phyloP scores from a whole-genome alignment of 176 grass and related monocot genomes.

The Chloris gayana region DNA sequence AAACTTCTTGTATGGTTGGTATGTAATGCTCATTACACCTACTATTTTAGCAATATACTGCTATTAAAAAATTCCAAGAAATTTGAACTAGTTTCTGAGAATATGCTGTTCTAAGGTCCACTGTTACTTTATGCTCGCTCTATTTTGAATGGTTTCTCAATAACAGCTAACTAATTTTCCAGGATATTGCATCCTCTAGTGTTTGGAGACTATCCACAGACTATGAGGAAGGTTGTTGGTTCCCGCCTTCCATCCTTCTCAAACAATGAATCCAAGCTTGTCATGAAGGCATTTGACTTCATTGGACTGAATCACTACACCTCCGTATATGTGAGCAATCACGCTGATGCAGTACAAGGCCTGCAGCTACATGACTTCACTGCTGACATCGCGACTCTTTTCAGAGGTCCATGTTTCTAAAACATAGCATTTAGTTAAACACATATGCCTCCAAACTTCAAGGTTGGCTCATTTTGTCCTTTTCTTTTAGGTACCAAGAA shows the following conservation, averaged over 20 bases:
- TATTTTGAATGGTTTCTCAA: not conserved
- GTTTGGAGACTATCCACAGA: constrained; percentile 50
- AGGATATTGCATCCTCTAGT: constrained; percentile 50
- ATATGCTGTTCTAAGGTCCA: not conserved
- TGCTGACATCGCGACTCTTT: not conserved
- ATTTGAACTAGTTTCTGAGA: not conserved
- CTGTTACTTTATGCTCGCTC: too few species aligned
- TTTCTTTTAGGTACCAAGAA: not conserved
- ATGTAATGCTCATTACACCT: constrained; percentile 1
- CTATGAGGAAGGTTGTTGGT: constrained; percentile 46
- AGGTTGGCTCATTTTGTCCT: not conserved
- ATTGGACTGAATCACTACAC: constrained; percentile 57
- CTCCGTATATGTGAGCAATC: constrained; percentile 31
- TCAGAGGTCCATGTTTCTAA: not conserved
- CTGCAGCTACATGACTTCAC: constrained; percentile 16
- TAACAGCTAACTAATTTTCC: not conserved
- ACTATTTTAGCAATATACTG: not conserved
- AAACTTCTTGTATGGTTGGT: constrained; percentile 51
- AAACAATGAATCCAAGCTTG: constrained; percentile 32
- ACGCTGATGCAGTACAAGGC: not conserved
- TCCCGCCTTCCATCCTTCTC: constrained; percentile 46
- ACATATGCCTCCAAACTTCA: not conserved
- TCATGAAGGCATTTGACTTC: constrained; percentile 50
- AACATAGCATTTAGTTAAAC: not conserved
- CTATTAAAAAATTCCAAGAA: not conserved